These are phyloP conservation scores for Aspergillus tamarii DNA, from an alignment of 2,329 filamentous ascomycete species.

Conservation along the genomic window DNA sequence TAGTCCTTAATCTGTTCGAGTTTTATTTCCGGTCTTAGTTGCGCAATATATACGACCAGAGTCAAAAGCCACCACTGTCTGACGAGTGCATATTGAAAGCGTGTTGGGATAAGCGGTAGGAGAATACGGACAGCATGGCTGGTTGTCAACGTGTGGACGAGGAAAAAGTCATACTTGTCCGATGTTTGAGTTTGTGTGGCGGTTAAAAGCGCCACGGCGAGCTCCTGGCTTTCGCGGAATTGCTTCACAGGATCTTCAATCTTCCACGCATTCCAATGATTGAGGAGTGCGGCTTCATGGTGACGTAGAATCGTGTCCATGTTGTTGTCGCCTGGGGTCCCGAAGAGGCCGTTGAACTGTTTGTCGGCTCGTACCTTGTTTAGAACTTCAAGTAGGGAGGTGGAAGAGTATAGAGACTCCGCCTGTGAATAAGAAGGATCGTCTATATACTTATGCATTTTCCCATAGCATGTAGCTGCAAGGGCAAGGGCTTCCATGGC, in stretches of 20 bases:
- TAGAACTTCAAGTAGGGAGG: constrained; percentile 71
- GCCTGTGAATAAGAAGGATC: constrained; percentile 68
- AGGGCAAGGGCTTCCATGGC: constrained; percentile 86
- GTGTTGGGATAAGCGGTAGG: constrained; percentile 73
- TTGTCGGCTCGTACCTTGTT: constrained; percentile 69
- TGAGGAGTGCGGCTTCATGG: constrained; percentile 71
- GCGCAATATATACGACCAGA: constrained; percentile 74
- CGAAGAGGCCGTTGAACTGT: constrained; percentile 69
- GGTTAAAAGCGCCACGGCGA: constrained; percentile 52
- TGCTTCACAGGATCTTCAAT: constrained; percentile 71
- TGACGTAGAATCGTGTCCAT: constrained; percentile 69
- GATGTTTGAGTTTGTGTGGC: constrained; percentile 32
- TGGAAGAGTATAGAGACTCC: constrained; percentile 61
- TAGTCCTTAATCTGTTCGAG: constrained; percentile 63
- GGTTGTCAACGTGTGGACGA: constrained; percentile 79
- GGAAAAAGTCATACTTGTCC: constrained; percentile 77
- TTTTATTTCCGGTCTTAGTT: constrained; percentile 72
- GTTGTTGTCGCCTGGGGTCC: constrained; percentile 62
- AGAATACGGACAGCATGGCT: constrained; percentile 88
- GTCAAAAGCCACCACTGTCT: constrained; percentile 89
- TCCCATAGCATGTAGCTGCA: constrained; percentile 61
- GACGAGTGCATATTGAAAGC: constrained; percentile 73
- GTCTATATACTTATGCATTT: constrained; percentile 67
- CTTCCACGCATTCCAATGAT: constrained; percentile 91
- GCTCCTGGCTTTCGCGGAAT: constrained; percentile 70